Percentiles rank a stretch among this genome's conserved stretches.
Conservation (phyloP, 352 stramenopile species). For the Phytophthora hybrid region DNA sequence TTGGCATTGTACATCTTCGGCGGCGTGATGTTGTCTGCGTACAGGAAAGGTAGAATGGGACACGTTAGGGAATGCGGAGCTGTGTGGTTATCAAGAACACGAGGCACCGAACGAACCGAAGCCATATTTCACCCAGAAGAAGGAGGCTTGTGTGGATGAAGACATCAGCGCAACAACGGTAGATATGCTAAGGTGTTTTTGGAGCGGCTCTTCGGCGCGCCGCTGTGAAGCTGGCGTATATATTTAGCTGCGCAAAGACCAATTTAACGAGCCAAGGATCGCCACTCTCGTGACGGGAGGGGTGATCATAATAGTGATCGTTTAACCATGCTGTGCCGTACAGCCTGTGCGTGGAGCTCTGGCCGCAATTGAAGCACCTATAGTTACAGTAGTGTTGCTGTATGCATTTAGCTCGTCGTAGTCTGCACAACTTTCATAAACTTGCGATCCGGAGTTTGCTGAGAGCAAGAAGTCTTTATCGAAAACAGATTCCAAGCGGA, state of each 20-base stretch:
- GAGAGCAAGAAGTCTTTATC: too few species aligned
- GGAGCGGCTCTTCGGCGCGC: conserved; percentile 6
- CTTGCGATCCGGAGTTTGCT: too few species aligned
- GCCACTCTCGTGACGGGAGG: too few species aligned
- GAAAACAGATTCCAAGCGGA: too few species aligned
- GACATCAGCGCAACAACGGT: conserved; percentile 9
- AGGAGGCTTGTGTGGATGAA: conserved; percentile 33
- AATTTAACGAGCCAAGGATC: neutral
- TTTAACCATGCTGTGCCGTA: too few species aligned
- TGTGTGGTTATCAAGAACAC: neutral
- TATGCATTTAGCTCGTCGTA: too few species aligned
- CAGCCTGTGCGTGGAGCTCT: too few species aligned
- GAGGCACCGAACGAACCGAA: conserved; percentile 56
- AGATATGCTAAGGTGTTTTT: conserved; percentile 1
- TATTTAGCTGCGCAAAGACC: conserved; percentile 8
- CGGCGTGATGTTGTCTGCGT: conserved; percentile 57
- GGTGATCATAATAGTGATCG: too few species aligned
- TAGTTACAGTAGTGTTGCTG: too few species aligned
- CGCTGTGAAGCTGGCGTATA: neutral
- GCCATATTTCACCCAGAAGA: conserved; percentile 87
- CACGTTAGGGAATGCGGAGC: neutral
- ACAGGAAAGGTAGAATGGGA: neutral
- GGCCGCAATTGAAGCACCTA: too few species aligned
- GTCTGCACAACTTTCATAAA: too few species aligned
- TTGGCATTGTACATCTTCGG: conserved; percentile 84